Base-by-base conservation (phyloP, 257 asterid species). In the Salvia splendens region DNA sequence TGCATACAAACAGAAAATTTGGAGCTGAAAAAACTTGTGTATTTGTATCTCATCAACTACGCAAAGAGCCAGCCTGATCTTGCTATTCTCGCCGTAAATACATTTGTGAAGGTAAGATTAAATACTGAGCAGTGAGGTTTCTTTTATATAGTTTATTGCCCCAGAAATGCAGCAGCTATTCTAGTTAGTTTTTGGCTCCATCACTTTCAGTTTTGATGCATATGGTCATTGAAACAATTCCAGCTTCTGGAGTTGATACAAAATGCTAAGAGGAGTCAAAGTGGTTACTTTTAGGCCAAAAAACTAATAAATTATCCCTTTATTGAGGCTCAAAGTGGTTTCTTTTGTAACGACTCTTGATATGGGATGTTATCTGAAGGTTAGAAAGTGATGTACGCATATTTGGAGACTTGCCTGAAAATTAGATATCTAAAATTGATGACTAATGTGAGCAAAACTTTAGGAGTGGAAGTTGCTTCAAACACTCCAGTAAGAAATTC, bases 41-140 rank as follows among this genome's bases (percentile, higher is more conserved):
- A 94, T 79, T 75, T 94, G 74, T 94, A 94, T 83, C 96, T 94
- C 72, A 94, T 94, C 79, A 94, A 94, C 79, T 94, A 94, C 61
- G 99, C 99, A 28, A 94, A 94, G 78, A 94, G 99, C 79, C 99
- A 94, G 79, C 99, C 99, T 42, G 99, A 94, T 83, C 99, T 94
- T 57, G 97, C 99, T 41, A 94, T 94, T 62, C 95, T 94, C 17
- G 99, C 99, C 17, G 99, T 91, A 61, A 94, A 94, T 80, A 94
- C 99, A 52, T 94, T 94, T 68, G 99, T 94, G 57, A 94, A 94
- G 99, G 97, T 92, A 75, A 66, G 32, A 14, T 40, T 82, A 12
- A 58, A 62, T 50, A 16, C n/a, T 41, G 35, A 62, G 51, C 43
- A 36, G 16, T 46, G 57, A 56, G 28, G 42, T 52, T 42, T 73